Evolutionary conservation across 2,329 filamentous ascomycete genomes (phyloP).

Genomic region (Elsinoe fawcettii): DNA sequence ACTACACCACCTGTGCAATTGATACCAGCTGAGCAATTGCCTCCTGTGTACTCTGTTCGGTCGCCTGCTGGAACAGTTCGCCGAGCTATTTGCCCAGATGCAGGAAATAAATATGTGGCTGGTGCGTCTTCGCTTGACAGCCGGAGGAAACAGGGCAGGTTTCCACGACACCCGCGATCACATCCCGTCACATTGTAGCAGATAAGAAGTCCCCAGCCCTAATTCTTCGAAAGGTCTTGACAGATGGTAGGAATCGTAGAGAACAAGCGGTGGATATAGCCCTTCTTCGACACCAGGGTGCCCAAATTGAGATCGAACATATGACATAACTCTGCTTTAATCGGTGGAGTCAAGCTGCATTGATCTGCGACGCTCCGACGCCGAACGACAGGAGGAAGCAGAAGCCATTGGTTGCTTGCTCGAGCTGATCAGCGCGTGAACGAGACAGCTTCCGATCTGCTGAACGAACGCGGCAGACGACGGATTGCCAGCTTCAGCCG

Average conservation of each 20-base stretch:
- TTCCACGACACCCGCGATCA: background rate
- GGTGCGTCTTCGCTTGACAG: background rate
- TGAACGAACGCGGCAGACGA: background rate
- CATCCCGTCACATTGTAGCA: background rate
- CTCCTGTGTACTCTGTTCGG: too few relatives aligned
- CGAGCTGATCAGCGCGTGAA: background rate
- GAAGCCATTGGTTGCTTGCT: background rate
- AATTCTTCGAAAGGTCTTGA: background rate
- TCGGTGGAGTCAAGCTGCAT: background rate
- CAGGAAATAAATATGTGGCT: background rate
- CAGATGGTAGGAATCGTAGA: background rate
- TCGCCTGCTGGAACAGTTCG: background rate
- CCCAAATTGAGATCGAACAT: background rate
- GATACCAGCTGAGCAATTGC: too few relatives aligned
- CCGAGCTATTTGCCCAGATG: background rate
- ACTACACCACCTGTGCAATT: too few relatives aligned
- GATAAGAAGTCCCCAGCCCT: background rate
- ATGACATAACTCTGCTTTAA: constrained; percentile 3
- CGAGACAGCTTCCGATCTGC: background rate
- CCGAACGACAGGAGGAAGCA: background rate
- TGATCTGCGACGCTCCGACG: constrained; percentile 11
- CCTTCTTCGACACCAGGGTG: background rate
- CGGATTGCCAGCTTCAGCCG: background rate
- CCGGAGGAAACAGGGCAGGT: background rate
- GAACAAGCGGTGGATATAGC: background rate